Conservation (phyloP, 768 basidiomycete genomes). For the Neoboletus magnificus region DNA sequence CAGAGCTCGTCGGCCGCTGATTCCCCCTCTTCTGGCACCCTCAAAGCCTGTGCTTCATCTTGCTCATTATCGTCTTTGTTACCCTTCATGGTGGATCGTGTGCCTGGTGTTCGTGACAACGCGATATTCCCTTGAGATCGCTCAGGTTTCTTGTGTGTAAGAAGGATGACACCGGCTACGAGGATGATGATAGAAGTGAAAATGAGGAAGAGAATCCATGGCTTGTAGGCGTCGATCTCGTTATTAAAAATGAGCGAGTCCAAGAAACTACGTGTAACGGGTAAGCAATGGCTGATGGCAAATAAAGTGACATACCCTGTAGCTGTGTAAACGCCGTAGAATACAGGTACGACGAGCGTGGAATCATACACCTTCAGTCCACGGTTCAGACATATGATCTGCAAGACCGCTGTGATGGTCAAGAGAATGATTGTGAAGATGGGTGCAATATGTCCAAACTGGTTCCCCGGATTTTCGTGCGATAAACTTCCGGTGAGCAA, state of each 20-base stretch:
- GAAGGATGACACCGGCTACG: constrained; percentile 86
- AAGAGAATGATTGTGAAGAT: constrained; percentile 68
- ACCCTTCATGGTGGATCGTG: constrained; percentile 24
- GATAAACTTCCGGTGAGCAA: constrained; percentile 73
- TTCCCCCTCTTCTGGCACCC: constrained; percentile 36
- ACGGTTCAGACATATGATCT: constrained; percentile 89
- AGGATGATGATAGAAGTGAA: constrained; percentile 84
- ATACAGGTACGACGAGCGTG: constrained; percentile 88
- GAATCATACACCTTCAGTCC: constrained; percentile 90
- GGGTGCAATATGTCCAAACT: constrained; percentile 78
- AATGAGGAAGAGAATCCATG: constrained; percentile 87
- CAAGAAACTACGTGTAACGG: constrained; percentile 42
- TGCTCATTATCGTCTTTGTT: constrained; percentile 23
- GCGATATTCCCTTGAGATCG: constrained; percentile 29
- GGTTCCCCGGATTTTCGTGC: constrained; percentile 79
- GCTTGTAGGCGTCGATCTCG: constrained; percentile 78
- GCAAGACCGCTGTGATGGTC: constrained; percentile 73
- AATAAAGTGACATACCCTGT: constrained; percentile 53
- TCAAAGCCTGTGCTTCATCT: constrained; percentile 40
- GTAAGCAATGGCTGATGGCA: constrained; percentile 3
- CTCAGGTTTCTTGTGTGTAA: constrained; percentile 91
- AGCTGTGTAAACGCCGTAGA: constrained; percentile 90
- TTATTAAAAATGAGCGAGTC: constrained; percentile 79
- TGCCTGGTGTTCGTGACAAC: constrained; percentile 21
- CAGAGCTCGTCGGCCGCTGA: constrained; percentile 45